Base-by-base conservation (phyloP, 2,329 filamentous ascomycete species). In the Huntiella moniliformis region DNA sequence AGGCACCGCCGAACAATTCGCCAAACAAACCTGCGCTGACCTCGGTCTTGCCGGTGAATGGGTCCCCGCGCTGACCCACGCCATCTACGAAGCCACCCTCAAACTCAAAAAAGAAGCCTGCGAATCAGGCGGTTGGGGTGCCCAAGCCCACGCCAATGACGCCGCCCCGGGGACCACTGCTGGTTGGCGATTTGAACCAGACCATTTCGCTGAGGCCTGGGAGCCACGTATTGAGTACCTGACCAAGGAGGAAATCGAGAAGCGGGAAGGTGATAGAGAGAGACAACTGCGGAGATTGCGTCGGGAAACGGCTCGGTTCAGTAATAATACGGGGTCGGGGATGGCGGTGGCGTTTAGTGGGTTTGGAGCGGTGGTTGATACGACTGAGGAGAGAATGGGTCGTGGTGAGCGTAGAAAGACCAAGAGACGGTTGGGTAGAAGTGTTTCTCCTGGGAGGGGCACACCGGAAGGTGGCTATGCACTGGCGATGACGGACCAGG, bases 231-330 rank as follows among this genome's bases (percentile, higher is more conserved):
- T 91, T 6, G 83, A 88, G 59, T 68, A 72, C 0, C 64, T 98
- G 2, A 87, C 80, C 35, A 93, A 94, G 55, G 91, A 98, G 55
- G 91, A 98, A 57, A 96, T 98, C 45, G 91, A 98, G 63, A 93
- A 93, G 65, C 76, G 91, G 22, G 91, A 98, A 61, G 85, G 85
- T 44, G 91, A 98, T 58, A 74, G 91, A 37, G 91, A 98, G 61
- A 71, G 91, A 46, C 85, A 96, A 61, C 81, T 95, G 35, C 73
- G 91, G 49, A 73, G 91, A 49, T 64, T 95, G 51, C 74, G 91
- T 47, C 73, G 91, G 57, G 91, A 98, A 61, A 96, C 88, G 7
- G 88, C 88, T 1, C 74, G 86, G 18, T 94, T 96, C 60, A 91
- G 83, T 48, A 88, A 83, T 38, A 91, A 81, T 16, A 73, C 83